Conservation (phyloP, 495 filamentous ascomycete genomes). For the Podospora anserina region DNA sequence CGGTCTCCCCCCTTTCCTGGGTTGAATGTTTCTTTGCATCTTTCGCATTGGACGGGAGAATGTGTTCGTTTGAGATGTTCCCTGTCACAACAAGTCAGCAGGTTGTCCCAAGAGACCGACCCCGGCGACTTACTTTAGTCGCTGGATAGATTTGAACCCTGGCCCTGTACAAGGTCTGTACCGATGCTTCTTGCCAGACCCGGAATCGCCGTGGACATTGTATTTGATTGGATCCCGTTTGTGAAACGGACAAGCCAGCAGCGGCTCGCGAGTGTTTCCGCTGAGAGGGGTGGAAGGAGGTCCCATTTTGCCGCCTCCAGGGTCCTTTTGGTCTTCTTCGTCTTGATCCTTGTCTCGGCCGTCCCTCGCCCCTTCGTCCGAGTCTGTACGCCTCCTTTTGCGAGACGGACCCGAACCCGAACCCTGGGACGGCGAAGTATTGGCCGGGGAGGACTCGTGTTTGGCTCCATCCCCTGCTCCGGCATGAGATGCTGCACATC, state of each 20-base stretch:
- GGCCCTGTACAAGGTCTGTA: conserved; percentile 28
- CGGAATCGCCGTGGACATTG: conserved; percentile 24
- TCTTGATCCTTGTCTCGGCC: conserved; percentile 22
- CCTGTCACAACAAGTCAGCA: conserved; percentile 17
- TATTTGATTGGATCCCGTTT: conserved; percentile 28
- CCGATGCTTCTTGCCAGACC: conserved; percentile 23
- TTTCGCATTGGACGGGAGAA: conserved; percentile 29
- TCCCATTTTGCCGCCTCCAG: conserved; percentile 6
- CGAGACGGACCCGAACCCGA: conserved; percentile 5
- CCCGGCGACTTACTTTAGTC: conserved; percentile 24
- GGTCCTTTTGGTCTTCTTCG: conserved; percentile 16
- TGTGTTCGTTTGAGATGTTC: conserved; percentile 29
- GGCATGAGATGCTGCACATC: conserved; percentile 16
- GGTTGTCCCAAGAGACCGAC: neutral
- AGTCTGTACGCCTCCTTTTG: conserved; percentile 21
- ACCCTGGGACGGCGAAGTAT: conserved; percentile 16
- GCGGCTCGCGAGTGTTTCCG: conserved; percentile 8
- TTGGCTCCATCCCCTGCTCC: conserved; percentile 1
- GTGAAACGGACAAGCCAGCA: conserved; percentile 30
- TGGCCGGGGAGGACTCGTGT: conserved; percentile 14
- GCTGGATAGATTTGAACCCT: conserved; percentile 30
- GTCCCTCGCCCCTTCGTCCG: conserved; percentile 16
- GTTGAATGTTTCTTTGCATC: conserved; percentile 27
- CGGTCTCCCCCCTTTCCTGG: conserved; percentile 20
- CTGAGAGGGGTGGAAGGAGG: conserved; percentile 8